phyloP scores from a whole-genome alignment of 371 early-diverging fungal species.

The Mucor plumbeus region DNA sequence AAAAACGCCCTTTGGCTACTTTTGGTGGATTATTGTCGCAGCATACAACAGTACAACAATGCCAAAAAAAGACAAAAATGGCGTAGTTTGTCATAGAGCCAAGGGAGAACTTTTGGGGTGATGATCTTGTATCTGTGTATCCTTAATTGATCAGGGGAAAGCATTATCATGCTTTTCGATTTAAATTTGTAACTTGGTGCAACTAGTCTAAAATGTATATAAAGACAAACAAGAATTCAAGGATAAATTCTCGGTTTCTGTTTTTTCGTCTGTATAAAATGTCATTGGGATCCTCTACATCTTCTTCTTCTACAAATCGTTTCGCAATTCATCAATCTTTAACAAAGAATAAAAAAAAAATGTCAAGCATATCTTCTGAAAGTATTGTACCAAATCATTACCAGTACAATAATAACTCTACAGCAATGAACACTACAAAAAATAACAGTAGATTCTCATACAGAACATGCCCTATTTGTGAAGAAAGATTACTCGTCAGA shows the following conservation, averaged over 20 bases:
- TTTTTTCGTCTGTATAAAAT: background rate
- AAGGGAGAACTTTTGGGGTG: background rate
- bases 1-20: background rate
- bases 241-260: background rate
- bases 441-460: conserved; percentile 32
- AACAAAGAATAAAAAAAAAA: background rate
- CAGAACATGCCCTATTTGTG: conserved; percentile 52
- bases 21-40: background rate
- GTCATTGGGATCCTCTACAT: conserved; percentile 14
- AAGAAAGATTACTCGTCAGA: conserved; percentile 46
- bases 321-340: conserved; percentile 15
- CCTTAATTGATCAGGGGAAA: conserved; percentile 10
- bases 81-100: background rate
- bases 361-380: background rate
- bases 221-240: background rate
- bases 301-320: background rate
- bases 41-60: background rate
- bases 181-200: background rate
- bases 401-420: background rate
- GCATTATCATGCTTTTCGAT: conserved; percentile 2
- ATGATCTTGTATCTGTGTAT: conserved; percentile 11
- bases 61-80: background rate
- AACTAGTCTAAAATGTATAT: background rate
- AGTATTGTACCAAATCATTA: background rate
- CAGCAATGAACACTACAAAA: conserved; percentile 1